Evolutionary conservation across 2,329 filamentous ascomycete species (phyloP).

Genomic region (Sporothrix brunneoviolacea): DNA sequence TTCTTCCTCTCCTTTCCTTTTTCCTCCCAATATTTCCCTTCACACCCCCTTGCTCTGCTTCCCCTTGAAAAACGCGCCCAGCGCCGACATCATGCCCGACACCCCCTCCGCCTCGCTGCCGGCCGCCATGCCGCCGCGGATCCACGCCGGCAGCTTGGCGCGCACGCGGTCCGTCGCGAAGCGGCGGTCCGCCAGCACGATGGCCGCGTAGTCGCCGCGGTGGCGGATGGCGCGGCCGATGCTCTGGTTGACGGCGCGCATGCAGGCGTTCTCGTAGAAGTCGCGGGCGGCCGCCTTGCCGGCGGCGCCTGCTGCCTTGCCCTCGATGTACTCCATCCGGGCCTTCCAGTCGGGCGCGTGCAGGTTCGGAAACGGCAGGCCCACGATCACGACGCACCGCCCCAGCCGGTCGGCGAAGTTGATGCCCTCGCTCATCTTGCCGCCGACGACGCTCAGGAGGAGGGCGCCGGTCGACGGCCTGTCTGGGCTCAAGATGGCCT

Average conservation of each 20-base stretch:
- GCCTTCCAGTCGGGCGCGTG: slow-evolving; percentile 88
- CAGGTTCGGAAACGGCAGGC: slow-evolving; percentile 87
- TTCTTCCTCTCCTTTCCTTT: neutral
- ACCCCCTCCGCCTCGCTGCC: slow-evolving; percentile 45
- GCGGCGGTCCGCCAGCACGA: slow-evolving; percentile 74
- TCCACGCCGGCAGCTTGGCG: slow-evolving; percentile 83
- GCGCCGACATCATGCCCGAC: slow-evolving; percentile 50
- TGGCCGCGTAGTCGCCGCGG: slow-evolving; percentile 79
- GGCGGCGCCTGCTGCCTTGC: slow-evolving; percentile 29
- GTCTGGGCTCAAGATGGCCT: slow-evolving; percentile 52
- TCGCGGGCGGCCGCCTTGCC: slow-evolving; percentile 60
- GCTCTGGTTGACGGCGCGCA: slow-evolving; percentile 95
- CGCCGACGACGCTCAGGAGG: slow-evolving; percentile 84
- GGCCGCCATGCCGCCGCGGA: slow-evolving; percentile 58
- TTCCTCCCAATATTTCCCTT: neutral
- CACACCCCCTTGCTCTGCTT: slow-evolving; percentile 30
- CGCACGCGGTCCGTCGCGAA: slow-evolving; percentile 70
- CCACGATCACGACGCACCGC: slow-evolving; percentile 83
- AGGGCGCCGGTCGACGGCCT: slow-evolving; percentile 43
- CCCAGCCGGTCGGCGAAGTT: slow-evolving; percentile 93
- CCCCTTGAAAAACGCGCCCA: slow-evolving; percentile 52
- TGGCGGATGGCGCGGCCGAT: slow-evolving; percentile 91
- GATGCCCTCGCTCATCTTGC: slow-evolving; percentile 94
- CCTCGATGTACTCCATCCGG: slow-evolving; percentile 79
- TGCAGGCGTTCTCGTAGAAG: slow-evolving; percentile 91